phyloP scores from a whole-genome alignment of 2,329 filamentous ascomycete species.

The Cercospora sojina region DNA sequence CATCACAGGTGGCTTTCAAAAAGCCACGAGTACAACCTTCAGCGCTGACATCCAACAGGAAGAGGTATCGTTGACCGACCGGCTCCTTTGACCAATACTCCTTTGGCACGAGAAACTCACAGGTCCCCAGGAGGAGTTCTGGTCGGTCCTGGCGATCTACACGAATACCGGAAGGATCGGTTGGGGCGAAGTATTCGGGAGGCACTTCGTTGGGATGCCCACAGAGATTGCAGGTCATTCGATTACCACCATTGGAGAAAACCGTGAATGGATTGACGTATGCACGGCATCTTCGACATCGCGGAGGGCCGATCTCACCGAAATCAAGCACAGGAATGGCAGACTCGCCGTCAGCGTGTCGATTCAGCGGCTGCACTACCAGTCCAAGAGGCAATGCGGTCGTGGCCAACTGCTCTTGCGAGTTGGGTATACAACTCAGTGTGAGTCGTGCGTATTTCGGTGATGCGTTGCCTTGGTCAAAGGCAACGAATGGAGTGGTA shows the following conservation, averaged over 20 bases:
- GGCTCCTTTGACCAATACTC: conserved; percentile 98
- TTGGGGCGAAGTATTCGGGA: conserved; percentile 88
- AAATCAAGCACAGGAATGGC: conserved; percentile 93
- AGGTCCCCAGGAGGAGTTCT: conserved; percentile 85
- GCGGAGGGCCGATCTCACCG: conserved; percentile 82
- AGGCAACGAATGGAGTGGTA: conserved; percentile 84
- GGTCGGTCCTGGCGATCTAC: conserved; percentile 86
- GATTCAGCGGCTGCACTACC: conserved; percentile 82
- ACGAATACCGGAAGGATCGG: conserved; percentile 79
- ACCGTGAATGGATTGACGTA: conserved; percentile 99
- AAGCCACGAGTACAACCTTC: conserved; percentile 90
- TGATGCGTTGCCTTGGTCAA: conserved; percentile 93
- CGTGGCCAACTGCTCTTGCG: conserved; percentile 72
- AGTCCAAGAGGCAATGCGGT: conserved; percentile 86
- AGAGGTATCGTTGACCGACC: conserved; percentile 81
- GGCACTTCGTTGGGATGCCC: conserved; percentile 94
- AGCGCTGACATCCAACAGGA: conserved; percentile 89
- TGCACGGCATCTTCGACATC: conserved; percentile 87
- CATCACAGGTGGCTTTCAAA: conserved; percentile 84
- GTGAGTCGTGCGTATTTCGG: conserved; percentile 91
- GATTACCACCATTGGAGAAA: conserved; percentile 89
- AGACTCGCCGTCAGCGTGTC: conserved; percentile 77
- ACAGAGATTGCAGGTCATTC: conserved; percentile 97
- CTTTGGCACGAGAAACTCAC: conserved; percentile 95
- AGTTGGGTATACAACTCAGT: conserved; percentile 87